Evolutionary conservation across 2,329 filamentous ascomycete genomes (phyloP).

Genomic region (Fusarium luffae): DNA sequence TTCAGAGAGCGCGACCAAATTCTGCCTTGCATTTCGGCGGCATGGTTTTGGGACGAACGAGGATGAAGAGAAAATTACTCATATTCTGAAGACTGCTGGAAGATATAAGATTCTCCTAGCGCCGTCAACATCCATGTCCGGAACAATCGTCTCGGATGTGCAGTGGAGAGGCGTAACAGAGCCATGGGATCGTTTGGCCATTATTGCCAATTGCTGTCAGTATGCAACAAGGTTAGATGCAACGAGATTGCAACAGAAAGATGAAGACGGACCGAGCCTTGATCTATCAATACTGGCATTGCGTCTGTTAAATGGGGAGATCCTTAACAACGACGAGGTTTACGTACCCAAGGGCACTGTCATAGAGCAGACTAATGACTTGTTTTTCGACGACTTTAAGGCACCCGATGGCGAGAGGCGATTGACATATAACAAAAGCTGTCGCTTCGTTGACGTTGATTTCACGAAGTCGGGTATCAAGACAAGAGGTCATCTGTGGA

Average conservation of each 20-base stretch:
- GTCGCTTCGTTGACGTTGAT: slow-evolving; percentile 37
- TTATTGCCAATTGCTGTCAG: slow-evolving; percentile 50
- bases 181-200: slow-evolving; percentile 46
- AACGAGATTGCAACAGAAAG: slow-evolving; percentile 16
- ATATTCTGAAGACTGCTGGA: slow-evolving; percentile 41
- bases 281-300: slow-evolving; percentile 46
- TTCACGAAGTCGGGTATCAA: slow-evolving; percentile 30
- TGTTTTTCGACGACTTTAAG: slow-evolving; percentile 37
- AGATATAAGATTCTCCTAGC: slow-evolving; percentile 43
- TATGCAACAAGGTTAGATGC: slow-evolving; percentile 44
- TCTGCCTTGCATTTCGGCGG: slow-evolving; percentile 40
- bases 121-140: slow-evolving; percentile 42
- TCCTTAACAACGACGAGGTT: slow-evolving; percentile 47
- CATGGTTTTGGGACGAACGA: background rate
- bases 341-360: background rate
- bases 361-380: slow-evolving; percentile 19
- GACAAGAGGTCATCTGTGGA: slow-evolving; percentile 45
- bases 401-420: slow-evolving; percentile 20
- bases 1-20: slow-evolving; percentile 38
- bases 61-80: background rate
- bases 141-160: slow-evolving; percentile 43
- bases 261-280: slow-evolving; percentile 17
- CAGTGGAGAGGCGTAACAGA: slow-evolving; percentile 32
- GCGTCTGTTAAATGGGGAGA: slow-evolving; percentile 49
- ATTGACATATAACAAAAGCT: slow-evolving; percentile 45